Conservation (phyloP, 1,284 basidiomycete species). For the Austroboletus olivaceoglutinosus region DNA sequence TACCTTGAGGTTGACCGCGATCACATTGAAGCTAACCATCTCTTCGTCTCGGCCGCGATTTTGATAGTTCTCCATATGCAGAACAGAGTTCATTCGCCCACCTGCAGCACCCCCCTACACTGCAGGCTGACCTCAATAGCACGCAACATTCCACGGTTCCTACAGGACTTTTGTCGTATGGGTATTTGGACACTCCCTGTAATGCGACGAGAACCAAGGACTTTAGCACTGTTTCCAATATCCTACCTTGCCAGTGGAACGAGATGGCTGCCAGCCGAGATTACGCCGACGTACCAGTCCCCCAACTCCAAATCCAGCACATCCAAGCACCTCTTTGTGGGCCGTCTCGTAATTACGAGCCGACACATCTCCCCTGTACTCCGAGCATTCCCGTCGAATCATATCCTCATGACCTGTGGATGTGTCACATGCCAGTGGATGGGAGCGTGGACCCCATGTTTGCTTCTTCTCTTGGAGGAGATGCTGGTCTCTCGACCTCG, state of each 20-base stretch:
- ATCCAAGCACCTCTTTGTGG: background rate
- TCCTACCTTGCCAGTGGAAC: background rate
- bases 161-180: background rate
- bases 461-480: background rate
- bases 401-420: background rate
- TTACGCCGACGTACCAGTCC: background rate
- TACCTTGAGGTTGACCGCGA: background rate
- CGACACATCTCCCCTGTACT: background rate
- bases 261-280: too few relatives aligned
- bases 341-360: background rate
- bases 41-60: background rate
- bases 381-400: background rate
- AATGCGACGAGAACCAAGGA: background rate
- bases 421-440: background rate
- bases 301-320: background rate
- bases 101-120: too few relatives aligned
- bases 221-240: background rate
- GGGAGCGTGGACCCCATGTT: background rate
- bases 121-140: too few relatives aligned
- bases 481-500: background rate
- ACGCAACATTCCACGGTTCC: background rate
- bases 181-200: background rate
- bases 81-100: background rate
- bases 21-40: slow-evolving; percentile 7
- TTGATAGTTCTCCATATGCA: background rate